Percentiles rank a stretch among this genome's conserved stretches.
Conservation (phyloP, 306 rosid species). For the Clitoria ternatea region DNA sequence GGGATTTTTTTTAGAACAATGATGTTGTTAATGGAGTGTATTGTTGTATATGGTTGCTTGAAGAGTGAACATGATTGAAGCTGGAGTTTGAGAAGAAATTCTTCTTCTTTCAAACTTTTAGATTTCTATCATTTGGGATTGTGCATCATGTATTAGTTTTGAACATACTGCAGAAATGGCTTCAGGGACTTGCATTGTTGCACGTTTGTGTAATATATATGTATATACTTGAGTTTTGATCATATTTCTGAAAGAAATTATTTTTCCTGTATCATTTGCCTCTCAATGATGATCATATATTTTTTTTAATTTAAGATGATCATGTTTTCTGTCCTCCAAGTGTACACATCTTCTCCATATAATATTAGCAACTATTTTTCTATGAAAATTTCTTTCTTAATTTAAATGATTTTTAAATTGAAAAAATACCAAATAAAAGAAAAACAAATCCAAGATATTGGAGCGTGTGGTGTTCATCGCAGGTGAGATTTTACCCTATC, state of each 20-base stretch:
- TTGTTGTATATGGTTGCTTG: neutral
- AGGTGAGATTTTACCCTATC: no score
- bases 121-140: neutral
- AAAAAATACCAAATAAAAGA: no score
- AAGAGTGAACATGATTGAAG: constrained; percentile 7
- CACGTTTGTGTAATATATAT: neutral
- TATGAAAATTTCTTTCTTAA: no score
- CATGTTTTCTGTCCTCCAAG: neutral
- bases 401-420: no score
- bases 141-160: neutral
- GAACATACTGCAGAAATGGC: neutral
- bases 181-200: neutral
- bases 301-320: neutral
- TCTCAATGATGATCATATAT: neutral
- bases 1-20: no score
- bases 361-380: no score
- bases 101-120: constrained; percentile 4
- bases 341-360: no score
- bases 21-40: neutral
- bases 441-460: no score
- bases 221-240: neutral
- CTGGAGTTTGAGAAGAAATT: neutral
- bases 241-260: neutral
- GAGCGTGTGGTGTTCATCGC: no score
- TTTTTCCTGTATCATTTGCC: neutral